Percentiles rank a stretch among this genome's conserved stretches.
phyloP scores from a whole-genome alignment of 2,329 filamentous ascomycete genomes.

The Aschersonia sp. region DNA sequence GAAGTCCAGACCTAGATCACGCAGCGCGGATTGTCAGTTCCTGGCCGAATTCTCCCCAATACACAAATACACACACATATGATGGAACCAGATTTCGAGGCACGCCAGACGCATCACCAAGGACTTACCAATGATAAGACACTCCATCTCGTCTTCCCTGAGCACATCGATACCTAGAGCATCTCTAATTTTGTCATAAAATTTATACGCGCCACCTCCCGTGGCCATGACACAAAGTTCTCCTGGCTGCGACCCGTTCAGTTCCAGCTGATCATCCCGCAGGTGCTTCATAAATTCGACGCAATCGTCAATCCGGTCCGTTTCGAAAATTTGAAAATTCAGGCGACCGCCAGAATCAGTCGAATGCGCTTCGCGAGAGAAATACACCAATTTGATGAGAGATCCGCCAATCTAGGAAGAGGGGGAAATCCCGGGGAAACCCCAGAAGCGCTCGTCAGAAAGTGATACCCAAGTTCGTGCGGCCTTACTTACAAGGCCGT shows the following conservation, averaged over 20 bases:
- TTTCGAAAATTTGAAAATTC: slow-evolving; percentile 95
- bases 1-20: slow-evolving; percentile 62
- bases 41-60: not conserved
- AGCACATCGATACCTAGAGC: slow-evolving; percentile 76
- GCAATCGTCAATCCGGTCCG: slow-evolving; percentile 83
- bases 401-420: slow-evolving; percentile 72
- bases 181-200: slow-evolving; percentile 79
- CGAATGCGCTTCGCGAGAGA: slow-evolving; percentile 73
- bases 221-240: slow-evolving; percentile 91
- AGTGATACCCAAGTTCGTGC: too few relatives aligned
- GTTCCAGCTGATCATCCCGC: slow-evolving; percentile 64
- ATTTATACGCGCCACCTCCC: slow-evolving; percentile 91
- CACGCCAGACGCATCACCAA: too few relatives aligned
- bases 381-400: slow-evolving; percentile 93
- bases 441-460: not conserved
- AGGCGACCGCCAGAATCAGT: slow-evolving; percentile 74
- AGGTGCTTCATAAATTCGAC: slow-evolving; percentile 82
- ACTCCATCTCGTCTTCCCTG: slow-evolving; percentile 97
- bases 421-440: not conserved
- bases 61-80: not conserved
- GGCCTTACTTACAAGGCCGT: too few relatives aligned
- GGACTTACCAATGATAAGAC: slow-evolving; percentile 70
- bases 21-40: slow-evolving; percentile 15
- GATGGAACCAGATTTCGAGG: not conserved
- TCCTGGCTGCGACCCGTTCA: slow-evolving; percentile 56